These are phyloP conservation scores for Trichoderma koningiopsis DNA, from an alignment of 2,329 filamentous ascomycete genomes.

Conservation along the genomic window DNA sequence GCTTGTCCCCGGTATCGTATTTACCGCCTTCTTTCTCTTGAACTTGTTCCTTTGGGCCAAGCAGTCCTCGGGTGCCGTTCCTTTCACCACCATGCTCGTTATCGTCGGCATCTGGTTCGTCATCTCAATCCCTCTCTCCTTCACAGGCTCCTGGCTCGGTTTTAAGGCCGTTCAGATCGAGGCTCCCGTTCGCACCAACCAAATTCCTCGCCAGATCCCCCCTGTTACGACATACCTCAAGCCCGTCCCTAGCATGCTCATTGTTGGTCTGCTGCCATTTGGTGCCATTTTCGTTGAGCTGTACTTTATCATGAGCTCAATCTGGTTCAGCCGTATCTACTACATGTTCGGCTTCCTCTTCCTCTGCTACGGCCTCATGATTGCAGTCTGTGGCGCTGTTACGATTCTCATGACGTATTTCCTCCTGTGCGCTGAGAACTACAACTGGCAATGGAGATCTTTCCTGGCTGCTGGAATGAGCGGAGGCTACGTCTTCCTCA, in stretches of 20 bases:
- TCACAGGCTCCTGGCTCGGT: slow-evolving; percentile 89
- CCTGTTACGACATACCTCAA: slow-evolving; percentile 80
- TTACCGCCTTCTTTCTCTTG: slow-evolving; percentile 85
- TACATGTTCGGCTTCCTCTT: slow-evolving; percentile 99
- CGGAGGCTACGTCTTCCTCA: slow-evolving; percentile 87
- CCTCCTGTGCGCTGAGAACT: slow-evolving; percentile 92
- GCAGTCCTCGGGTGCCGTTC: slow-evolving; percentile 87
- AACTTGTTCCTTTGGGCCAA: slow-evolving; percentile 97
- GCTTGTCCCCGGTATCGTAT: slow-evolving; percentile 83
- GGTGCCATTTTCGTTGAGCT: slow-evolving; percentile 97
- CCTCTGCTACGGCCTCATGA: slow-evolving; percentile 96
- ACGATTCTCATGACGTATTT: slow-evolving; percentile 97
- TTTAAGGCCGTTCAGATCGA: slow-evolving; percentile 75
- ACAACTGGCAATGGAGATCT: slow-evolving; percentile 97
- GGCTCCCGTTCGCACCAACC: slow-evolving; percentile 89
- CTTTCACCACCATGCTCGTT: slow-evolving; percentile 95
- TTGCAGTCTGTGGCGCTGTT: slow-evolving; percentile 88
- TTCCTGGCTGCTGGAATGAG: slow-evolving; percentile 91
- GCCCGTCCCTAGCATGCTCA: slow-evolving; percentile 83
- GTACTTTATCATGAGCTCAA: slow-evolving; percentile 98
- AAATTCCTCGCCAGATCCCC: slow-evolving; percentile 96
- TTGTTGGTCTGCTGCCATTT: slow-evolving; percentile 91
- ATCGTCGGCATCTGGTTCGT: slow-evolving; percentile 95
- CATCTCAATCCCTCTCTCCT: slow-evolving; percentile 88
- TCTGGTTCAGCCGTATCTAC: slow-evolving; percentile 98